Evolutionary conservation across 1,284 basidiomycete genomes (phyloP).

Genomic region (Laetiporus sulphureus): DNA sequence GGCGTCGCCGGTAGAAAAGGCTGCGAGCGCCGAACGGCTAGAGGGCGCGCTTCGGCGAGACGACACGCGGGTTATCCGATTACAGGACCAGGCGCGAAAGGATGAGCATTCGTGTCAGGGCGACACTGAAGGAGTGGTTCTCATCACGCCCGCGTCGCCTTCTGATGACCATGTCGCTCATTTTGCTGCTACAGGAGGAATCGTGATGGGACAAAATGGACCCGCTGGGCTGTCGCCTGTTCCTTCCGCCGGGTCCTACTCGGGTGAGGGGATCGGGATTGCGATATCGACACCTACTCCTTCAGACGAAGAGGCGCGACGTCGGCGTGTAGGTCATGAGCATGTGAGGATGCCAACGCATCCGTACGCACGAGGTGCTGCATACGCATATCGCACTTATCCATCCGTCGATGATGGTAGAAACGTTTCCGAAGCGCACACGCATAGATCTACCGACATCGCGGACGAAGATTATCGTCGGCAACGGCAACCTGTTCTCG

Average conservation of each 20-base stretch:
- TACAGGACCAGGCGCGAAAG: constrained; percentile 19
- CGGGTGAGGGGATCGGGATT: constrained; percentile 47
- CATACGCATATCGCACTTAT: constrained; percentile 23
- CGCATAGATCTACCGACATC: no score
- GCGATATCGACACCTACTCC: constrained; percentile 58
- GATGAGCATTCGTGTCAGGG: constrained; percentile 12
- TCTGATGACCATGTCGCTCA: background rate
- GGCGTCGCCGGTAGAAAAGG: constrained; percentile 28
- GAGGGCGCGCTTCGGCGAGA: constrained; percentile 37
- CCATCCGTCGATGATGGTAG: no score
- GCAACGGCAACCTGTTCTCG: constrained; percentile 38
- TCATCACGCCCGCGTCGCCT: constrained; percentile 16
- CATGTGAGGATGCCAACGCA: constrained; percentile 40
- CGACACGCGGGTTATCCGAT: constrained; percentile 37
- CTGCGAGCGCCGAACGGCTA: constrained; percentile 20
- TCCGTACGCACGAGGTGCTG: constrained; percentile 48
- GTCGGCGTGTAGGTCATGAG: constrained; percentile 21
- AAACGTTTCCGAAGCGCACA: no score
- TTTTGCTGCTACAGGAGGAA: background rate
- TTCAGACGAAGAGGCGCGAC: constrained; percentile 25
- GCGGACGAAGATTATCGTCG: background rate
- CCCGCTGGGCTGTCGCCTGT: constrained; percentile 23
- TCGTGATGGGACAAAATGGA: constrained; percentile 4
- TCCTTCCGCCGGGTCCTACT: constrained; percentile 22
- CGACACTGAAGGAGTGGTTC: constrained; percentile 14